Conservation (phyloP, 2,329 filamentous ascomycete species). For the Fusarium pseudoanthophilum region DNA sequence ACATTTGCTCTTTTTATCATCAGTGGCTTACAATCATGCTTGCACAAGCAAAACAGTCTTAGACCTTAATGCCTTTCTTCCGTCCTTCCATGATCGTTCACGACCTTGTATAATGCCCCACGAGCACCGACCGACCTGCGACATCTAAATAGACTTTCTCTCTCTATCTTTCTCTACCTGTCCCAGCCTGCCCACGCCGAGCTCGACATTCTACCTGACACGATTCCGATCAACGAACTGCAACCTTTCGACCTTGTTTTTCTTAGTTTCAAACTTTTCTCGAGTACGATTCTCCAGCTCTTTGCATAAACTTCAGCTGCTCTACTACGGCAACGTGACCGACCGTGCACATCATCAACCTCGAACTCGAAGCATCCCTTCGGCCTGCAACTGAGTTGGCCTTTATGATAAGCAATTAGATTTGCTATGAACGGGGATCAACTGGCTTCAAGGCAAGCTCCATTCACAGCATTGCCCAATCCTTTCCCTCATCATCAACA, state of each 20-base stretch:
- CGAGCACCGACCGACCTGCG: constrained; percentile 39
- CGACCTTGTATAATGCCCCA: constrained; percentile 45
- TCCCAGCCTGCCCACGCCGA: constrained; percentile 34
- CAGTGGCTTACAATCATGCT: constrained; percentile 37
- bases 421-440: constrained; percentile 73
- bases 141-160: constrained; percentile 39
- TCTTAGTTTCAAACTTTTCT: neutral
- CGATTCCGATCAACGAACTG: constrained; percentile 9
- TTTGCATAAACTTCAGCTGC: constrained; percentile 33
- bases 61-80: constrained; percentile 45
- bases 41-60: constrained; percentile 38
- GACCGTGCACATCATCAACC: constrained; percentile 36
- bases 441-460: constrained; percentile 63
- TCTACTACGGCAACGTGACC: constrained; percentile 24
- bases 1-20: constrained; percentile 26
- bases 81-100: constrained; percentile 42
- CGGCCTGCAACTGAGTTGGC: constrained; percentile 31
- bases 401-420: constrained; percentile 44
- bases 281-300: constrained; percentile 9
- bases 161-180: constrained; percentile 12
- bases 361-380: constrained; percentile 28
- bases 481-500: constrained; percentile 16
- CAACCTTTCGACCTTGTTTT: constrained; percentile 5
- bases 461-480: constrained; percentile 13
- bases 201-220: constrained; percentile 21